Evolutionary conservation across 129 eudicot genomes (phyloP), one percentile per base, ranked within the genome.

Genomic region (Dittrichia graveolens): DNA sequence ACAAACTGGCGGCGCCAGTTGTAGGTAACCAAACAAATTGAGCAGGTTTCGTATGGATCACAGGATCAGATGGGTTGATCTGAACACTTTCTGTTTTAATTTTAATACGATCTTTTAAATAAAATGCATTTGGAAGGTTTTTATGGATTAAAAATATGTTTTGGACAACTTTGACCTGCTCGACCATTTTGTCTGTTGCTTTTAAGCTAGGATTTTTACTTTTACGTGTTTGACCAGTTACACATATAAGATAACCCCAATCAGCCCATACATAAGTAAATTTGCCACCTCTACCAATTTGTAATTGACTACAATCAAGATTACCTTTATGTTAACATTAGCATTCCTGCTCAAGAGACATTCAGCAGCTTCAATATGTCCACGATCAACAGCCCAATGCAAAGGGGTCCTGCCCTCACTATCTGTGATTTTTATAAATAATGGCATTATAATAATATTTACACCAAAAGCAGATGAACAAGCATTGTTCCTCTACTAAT

Each of bases 341-440:
- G 98, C 96, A 15, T 80, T 84, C 78, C 72, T 88, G 77, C 82
- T 86, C 67, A 82, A 67, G 16, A 94, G 95, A 83, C 86, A 61
- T 74, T 79, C 89, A 14, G 91, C 59, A 52, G 86, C 60, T 75
- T 79, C 83, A 45, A 85, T 70, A 81, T 94, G 96, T 71, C 96
- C 98, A 74, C 96, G 92, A 84, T 94, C 98, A 14, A 94, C 98
- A 65, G 98, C 98, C 98, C 98, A 94, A 80, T 94, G 98, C 77
- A 94, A 79, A 49, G 98, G 89, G 34, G 96, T 86, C 61, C 98
- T 87, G 3, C 96, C 98, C 75, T 90, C 98, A 60, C 98, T 94
- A 67, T 94, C 98, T 94, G 87, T 82, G 81, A 68, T 46, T 55
- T 37, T 24, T 37, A 48, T 68, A 39, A 19, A 67, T 61, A 35